Evolutionary conservation across 805 yeast species (phyloP).

Genomic region (Candida manassasensis): DNA sequence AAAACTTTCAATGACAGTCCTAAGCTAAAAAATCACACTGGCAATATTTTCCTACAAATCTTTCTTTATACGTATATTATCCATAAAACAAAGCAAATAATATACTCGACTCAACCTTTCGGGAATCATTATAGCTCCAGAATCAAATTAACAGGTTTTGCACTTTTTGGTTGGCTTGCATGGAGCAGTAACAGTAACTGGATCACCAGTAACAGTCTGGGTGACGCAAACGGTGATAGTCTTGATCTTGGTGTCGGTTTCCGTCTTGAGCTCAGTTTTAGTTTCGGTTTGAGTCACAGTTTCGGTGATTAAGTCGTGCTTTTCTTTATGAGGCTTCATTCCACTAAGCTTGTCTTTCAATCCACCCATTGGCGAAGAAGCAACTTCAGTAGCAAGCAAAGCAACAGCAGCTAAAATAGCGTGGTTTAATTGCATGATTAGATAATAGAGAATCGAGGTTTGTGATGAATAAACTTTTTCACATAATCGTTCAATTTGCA

Average conservation of each 20-base stretch:
- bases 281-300: background rate
- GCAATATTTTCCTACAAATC: background rate
- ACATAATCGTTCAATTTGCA: no score
- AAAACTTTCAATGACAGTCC: no score
- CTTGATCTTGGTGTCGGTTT: constrained; percentile 1
- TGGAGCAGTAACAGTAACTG: background rate
- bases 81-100: background rate
- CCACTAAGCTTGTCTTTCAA: constrained; percentile 1
- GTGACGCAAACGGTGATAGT: constrained; percentile 2
- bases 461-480: no score
- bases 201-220: background rate
- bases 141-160: no score
- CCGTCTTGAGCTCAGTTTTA: background rate
- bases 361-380: background rate
- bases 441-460: no score
- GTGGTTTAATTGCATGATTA: constrained; percentile 3
- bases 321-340: constrained; percentile 4
- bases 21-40: no score
- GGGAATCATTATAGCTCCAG: no score
- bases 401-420: constrained; percentile 2
- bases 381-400: constrained; percentile 3
- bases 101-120: constrained; percentile 4
- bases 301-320: background rate
- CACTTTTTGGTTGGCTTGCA: background rate
- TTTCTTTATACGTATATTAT: background rate